Conservation (phyloP, 139 green algal species). For the Microglena sp. region DNA sequence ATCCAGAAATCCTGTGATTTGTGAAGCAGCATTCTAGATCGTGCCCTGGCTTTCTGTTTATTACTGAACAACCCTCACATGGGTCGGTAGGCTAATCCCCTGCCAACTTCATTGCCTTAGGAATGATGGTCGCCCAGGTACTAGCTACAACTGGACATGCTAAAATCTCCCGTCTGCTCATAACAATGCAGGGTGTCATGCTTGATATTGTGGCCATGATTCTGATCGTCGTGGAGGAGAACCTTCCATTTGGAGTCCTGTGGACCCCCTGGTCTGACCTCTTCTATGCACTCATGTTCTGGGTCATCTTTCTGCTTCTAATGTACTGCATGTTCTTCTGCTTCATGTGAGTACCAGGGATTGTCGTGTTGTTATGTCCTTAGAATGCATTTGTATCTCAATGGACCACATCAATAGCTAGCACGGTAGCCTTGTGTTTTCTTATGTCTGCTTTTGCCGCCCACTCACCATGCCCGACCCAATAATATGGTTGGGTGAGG, state of each 20-base stretch:
- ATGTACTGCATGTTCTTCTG: slow-evolving; percentile 60
- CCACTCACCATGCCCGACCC: neutral
- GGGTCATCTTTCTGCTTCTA: slow-evolving; percentile 53
- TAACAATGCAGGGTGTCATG: slow-evolving; percentile 47
- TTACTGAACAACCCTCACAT: no score
- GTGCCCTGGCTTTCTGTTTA: no score
- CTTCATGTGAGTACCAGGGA: slow-evolving; percentile 39
- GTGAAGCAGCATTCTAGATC: no score
- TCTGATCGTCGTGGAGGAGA: slow-evolving; percentile 51
- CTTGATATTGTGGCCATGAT: slow-evolving; percentile 59
- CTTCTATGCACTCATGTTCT: slow-evolving; percentile 53
- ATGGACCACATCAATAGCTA: no score
- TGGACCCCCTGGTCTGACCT: slow-evolving; percentile 46
- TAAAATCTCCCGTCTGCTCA: no score
- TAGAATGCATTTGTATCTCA: neutral
- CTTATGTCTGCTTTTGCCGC: neutral
- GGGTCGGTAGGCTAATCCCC: no score
- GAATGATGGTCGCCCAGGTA: no score
- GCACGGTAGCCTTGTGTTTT: no score
- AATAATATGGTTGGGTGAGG: neutral
- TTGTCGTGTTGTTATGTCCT: neutral
- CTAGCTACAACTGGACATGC: no score
- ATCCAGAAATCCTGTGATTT: no score
- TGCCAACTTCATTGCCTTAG: no score
- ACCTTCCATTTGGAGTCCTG: slow-evolving; percentile 43